Percentiles rank a stretch among this genome's conserved stretches.
These are phyloP conservation scores for Corrigiola litoralis DNA, from an alignment of 179 eudicot genomes.

Conservation along the genomic window DNA sequence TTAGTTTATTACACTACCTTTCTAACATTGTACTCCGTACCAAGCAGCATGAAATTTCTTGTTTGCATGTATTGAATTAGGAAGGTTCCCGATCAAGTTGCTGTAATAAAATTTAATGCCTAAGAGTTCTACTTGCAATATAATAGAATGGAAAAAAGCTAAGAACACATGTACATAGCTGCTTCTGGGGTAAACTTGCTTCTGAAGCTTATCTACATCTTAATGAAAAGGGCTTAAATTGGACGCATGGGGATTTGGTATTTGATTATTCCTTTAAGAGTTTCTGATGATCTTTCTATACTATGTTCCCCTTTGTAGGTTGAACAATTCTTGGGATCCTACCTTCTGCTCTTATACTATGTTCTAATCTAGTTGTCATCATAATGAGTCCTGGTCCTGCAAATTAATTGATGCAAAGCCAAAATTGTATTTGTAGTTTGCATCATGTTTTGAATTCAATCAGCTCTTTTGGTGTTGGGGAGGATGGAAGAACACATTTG, in stretches of 20 bases:
- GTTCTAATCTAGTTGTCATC: conserved; percentile 13
- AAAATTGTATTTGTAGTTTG: no score
- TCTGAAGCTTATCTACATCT: conserved; percentile 11
- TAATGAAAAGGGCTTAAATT: background rate
- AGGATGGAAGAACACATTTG: no score
- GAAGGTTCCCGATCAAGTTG: conserved; percentile 9
- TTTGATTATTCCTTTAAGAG: conserved; percentile 1
- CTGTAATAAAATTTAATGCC: background rate
- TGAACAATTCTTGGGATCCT: conserved; percentile 23
- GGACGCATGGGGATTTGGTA: conserved; percentile 26
- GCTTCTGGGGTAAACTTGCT: conserved; percentile 11
- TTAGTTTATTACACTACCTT: no score
- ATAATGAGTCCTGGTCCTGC: conserved; percentile 2
- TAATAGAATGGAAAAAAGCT: no score
- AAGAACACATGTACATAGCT: background rate
- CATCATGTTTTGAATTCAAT: no score
- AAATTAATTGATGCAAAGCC: conserved; percentile 8
- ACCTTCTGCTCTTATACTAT: background rate
- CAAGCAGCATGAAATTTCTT: background rate
- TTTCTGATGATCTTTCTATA: conserved; percentile 5
- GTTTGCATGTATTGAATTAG: conserved; percentile 14
- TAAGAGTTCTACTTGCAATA: conserved; percentile 1
- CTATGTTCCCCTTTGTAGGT: conserved; percentile 1
- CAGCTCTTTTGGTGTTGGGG: no score
- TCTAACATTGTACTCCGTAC: background rate